phyloP scores from a whole-genome alignment of 805 yeast genomes.

The Nematodospora valgi region DNA sequence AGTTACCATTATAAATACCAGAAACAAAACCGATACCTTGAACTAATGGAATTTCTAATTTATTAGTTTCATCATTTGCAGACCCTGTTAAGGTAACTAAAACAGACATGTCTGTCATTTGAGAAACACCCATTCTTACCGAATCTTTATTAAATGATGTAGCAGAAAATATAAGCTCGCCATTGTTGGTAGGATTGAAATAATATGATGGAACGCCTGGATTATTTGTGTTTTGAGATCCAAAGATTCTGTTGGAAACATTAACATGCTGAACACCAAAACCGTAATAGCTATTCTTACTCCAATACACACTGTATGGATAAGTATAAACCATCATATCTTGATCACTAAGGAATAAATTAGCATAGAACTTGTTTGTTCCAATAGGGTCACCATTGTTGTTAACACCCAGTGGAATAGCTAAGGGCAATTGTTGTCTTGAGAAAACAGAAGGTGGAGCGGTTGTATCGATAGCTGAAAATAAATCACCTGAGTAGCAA shows the following conservation, averaged over 20 bases:
- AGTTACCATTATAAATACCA: slow-evolving; percentile 48
- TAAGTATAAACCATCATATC: slow-evolving; percentile 54
- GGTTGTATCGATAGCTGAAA: slow-evolving; percentile 40
- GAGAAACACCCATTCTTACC: slow-evolving; percentile 40
- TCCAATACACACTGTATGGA: slow-evolving; percentile 66
- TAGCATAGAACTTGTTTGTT: slow-evolving; percentile 76
- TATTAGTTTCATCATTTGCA: slow-evolving; percentile 29
- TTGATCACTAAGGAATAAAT: slow-evolving; percentile 52
- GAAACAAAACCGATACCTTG: slow-evolving; percentile 86
- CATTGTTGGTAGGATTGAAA: slow-evolving; percentile 53
- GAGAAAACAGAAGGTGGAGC: slow-evolving; percentile 39
- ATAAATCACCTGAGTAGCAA: slow-evolving; percentile 43
- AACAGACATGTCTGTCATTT: slow-evolving; percentile 51
- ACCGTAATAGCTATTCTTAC: slow-evolving; percentile 44
- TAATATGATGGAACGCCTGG: slow-evolving; percentile 44
- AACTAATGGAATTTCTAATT: slow-evolving; percentile 55
- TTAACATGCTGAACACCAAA: slow-evolving; percentile 60
- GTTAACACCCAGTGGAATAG: slow-evolving; percentile 46
- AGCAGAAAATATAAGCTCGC: slow-evolving; percentile 56
- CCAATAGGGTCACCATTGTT: slow-evolving; percentile 45
- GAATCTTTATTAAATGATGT: slow-evolving; percentile 34
- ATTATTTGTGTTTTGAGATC: slow-evolving; percentile 45
- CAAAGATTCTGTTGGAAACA: slow-evolving; percentile 39
- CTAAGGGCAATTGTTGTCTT: slow-evolving; percentile 42
- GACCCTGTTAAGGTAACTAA: slow-evolving; percentile 35